Evolutionary conservation across 352 stramenopile genomes (phyloP).

Genomic region (Pythium coloratum): DNA sequence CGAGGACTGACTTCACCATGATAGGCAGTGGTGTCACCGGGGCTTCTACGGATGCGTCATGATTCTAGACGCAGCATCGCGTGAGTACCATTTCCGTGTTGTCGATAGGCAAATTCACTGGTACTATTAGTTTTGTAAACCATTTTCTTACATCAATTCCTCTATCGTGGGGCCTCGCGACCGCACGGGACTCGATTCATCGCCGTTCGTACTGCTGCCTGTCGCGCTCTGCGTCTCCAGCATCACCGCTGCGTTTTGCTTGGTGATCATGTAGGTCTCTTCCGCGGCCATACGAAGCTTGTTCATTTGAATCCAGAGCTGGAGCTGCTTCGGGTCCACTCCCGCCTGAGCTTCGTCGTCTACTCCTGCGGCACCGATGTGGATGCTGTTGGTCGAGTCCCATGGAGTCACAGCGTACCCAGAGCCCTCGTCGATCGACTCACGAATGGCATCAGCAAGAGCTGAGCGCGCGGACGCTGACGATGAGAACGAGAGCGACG

Average conservation of each 20-base stretch:
- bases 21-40: too few species aligned
- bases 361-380: neutral
- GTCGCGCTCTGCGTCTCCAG: neutral
- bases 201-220: neutral
- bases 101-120: too few species aligned
- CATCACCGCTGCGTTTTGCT: slow-evolving; percentile 14
- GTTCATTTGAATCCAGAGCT: slow-evolving; percentile 12
- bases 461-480: neutral
- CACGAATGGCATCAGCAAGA: neutral
- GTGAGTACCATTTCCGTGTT: too few species aligned
- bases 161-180: neutral
- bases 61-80: too few species aligned
- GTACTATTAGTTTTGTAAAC: too few species aligned
- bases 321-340: slow-evolving; percentile 7
- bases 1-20: too few species aligned
- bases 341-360: neutral
- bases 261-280: slow-evolving; percentile 19
- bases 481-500: neutral
- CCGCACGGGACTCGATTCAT: neutral
- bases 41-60: too few species aligned
- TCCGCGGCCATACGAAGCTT: slow-evolving; percentile 18
- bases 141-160: neutral
- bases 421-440: neutral
- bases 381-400: neutral
- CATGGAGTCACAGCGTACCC: neutral